phyloP scores from a whole-genome alignment of 2,329 filamentous ascomycete genomes.

The Chaetothyriales sp. region DNA sequence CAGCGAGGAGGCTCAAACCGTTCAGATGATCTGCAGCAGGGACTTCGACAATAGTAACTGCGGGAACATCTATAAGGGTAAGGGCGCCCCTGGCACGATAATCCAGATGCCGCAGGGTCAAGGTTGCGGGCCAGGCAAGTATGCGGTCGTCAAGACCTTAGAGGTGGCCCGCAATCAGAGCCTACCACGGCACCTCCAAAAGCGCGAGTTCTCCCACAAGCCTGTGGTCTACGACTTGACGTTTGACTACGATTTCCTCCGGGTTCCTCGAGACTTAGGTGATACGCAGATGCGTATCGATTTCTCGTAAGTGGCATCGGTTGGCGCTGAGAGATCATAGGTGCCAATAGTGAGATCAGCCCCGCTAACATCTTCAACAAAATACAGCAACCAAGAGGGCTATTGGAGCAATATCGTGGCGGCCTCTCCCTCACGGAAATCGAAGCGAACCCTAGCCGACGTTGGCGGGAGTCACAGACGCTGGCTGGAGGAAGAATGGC shows the following conservation, averaged over 20 bases:
- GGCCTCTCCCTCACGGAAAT: not conserved
- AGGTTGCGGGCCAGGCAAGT: slow-evolving; percentile 27
- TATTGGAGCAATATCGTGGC: too few species aligned
- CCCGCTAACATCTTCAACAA: too few species aligned
- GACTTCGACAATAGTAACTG: not conserved
- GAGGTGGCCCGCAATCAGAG: slow-evolving; percentile 3
- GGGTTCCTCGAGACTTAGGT: slow-evolving; percentile 21
- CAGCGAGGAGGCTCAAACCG: not conserved
- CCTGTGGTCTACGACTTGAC: not conserved
- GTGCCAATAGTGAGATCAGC: not conserved
- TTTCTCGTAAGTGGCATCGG: too few species aligned
- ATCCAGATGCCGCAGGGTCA: slow-evolving; percentile 26
- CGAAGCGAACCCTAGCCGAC: slow-evolving; percentile 14
- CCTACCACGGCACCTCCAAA: not conserved
- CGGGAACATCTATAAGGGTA: not conserved
- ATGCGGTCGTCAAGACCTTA: slow-evolving; percentile 25
- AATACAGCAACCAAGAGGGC: too few species aligned
- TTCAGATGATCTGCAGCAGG: not conserved
- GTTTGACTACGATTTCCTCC: not conserved
- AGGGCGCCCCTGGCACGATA: slow-evolving; percentile 26
- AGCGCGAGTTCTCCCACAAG: not conserved
- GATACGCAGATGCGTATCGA: slow-evolving; percentile 27
- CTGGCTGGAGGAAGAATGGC: slow-evolving; percentile 28
- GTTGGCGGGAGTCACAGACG: slow-evolving; percentile 21
- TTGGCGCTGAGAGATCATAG: too few species aligned